A percentile compares a stretch with the other conserved stretches of the same genome.
These are phyloP conservation scores for Pholiota molesta DNA, from an alignment of 768 basidiomycete species.

Conservation along the genomic window DNA sequence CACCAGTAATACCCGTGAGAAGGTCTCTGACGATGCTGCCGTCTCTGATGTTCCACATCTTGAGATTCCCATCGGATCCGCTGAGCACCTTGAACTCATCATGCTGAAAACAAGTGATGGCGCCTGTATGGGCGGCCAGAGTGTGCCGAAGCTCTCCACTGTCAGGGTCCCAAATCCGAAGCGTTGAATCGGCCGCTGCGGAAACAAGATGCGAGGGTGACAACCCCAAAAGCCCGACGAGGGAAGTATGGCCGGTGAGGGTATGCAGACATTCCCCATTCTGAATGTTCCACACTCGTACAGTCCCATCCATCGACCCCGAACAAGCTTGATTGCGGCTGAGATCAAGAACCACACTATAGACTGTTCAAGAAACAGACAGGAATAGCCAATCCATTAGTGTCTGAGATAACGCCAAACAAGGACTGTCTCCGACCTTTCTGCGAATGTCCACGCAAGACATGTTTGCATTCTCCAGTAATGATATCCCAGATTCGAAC, in stretches of 20 bases:
- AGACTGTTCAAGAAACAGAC: slow-evolving; percentile 54
- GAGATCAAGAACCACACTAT: slow-evolving; percentile 91
- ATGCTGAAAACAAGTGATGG: slow-evolving; percentile 99
- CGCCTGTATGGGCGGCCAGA: slow-evolving; percentile 89
- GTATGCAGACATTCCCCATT: slow-evolving; percentile 81
- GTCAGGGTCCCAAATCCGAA: slow-evolving; percentile 93
- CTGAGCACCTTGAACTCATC: slow-evolving; percentile 97
- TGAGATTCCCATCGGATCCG: slow-evolving; percentile 93
- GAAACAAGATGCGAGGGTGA: slow-evolving; percentile 92
- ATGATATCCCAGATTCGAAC: slow-evolving; percentile 96
- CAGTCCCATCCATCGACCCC: slow-evolving; percentile 97
- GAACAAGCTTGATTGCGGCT: slow-evolving; percentile 90
- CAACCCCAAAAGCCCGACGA: slow-evolving; percentile 91
- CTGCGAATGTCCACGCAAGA: slow-evolving; percentile 86
- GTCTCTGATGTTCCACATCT: slow-evolving; percentile 96
- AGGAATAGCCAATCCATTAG: slow-evolving; percentile 1
- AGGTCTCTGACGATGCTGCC: slow-evolving; percentile 87
- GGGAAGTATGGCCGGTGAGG: slow-evolving; percentile 89
- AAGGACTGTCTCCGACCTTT: slow-evolving; percentile 61
- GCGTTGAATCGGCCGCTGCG: slow-evolving; percentile 93
- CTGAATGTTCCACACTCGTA: slow-evolving; percentile 90
- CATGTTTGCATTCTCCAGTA: slow-evolving; percentile 78
- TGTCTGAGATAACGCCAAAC: neutral
- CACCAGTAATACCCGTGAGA: slow-evolving; percentile 88
- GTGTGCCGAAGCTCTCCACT: slow-evolving; percentile 79